A percentile compares a stretch with the other conserved stretches of the same genome.
phyloP scores from a whole-genome alignment of 2,329 filamentous ascomycete genomes.

The Coniella vitis region DNA sequence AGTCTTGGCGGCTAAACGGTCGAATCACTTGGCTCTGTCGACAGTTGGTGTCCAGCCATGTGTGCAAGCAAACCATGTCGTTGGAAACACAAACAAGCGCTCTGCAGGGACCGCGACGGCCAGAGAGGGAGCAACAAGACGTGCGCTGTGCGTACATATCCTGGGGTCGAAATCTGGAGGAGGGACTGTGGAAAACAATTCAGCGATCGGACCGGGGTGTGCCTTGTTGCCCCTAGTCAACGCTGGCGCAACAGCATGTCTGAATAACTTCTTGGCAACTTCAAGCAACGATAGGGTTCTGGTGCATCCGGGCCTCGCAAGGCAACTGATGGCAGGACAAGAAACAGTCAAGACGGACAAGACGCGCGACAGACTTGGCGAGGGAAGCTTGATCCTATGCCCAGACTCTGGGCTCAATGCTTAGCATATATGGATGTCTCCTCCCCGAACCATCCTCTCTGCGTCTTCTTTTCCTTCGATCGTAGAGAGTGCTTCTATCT shows the following conservation, averaged over 20 bases:
- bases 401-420: not conserved
- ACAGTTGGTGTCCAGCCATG: not conserved
- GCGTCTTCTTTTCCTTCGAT: not conserved
- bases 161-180: too few relatives aligned
- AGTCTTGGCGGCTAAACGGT: conserved; percentile 15
- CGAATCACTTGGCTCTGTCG: not conserved
- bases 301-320: too few relatives aligned
- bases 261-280: conserved; percentile 10
- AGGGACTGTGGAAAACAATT: too few relatives aligned
- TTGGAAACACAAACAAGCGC: too few relatives aligned
- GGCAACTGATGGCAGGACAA: conserved; percentile 1
- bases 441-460: not conserved
- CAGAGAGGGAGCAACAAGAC: too few relatives aligned
- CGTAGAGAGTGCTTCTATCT: not conserved
- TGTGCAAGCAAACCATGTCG: not conserved
- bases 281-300: too few relatives aligned
- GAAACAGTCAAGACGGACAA: not conserved
- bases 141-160: too few relatives aligned
- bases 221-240: not conserved
- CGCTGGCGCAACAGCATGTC: conserved; percentile 2
- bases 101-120: too few relatives aligned
- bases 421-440: conserved; percentile 27
- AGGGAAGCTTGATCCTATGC: conserved; percentile 5
- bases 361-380: not conserved
- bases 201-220: too few relatives aligned